A percentile compares a stretch with the other conserved stretches of the same genome.
phyloP scores from a whole-genome alignment of 2,329 filamentous ascomycete species.

The Pochonia chlamydosporia region DNA sequence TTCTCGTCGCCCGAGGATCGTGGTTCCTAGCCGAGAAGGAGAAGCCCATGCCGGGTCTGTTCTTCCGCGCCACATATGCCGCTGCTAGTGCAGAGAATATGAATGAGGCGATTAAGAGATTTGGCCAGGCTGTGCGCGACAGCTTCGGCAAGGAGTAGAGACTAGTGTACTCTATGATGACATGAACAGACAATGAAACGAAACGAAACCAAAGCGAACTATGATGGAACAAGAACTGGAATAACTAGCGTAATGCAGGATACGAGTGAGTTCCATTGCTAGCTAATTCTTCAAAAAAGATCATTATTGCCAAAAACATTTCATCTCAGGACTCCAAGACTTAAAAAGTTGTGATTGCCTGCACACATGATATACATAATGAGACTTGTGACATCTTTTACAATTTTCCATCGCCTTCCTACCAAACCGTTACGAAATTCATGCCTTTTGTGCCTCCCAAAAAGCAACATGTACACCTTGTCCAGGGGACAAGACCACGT shows the following conservation, averaged over 20 bases:
- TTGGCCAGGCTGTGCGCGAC: constrained; percentile 67
- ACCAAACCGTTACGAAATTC: background rate
- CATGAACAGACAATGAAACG: background rate
- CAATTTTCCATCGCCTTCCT: background rate
- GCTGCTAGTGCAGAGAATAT: constrained; percentile 69
- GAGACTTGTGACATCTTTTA: no score
- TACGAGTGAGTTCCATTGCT: background rate
- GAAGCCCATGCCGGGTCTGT: constrained; percentile 58
- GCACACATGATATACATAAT: no score
- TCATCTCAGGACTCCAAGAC: background rate
- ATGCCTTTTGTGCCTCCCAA: constrained; percentile 36
- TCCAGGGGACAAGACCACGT: constrained; percentile 55
- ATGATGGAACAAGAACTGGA: background rate
- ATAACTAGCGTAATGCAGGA: background rate
- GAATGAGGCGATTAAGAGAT: constrained; percentile 64
- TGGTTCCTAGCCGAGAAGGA: constrained; percentile 82
- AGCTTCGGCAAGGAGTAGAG: constrained; percentile 36
- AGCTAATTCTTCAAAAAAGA: background rate
- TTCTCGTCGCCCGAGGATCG: constrained; percentile 76
- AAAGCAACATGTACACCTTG: constrained; percentile 54
- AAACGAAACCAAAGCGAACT: background rate
- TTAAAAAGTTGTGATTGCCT: background rate
- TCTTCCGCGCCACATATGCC: constrained; percentile 87
- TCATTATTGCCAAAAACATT: background rate
- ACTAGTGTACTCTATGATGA: background rate